Percentiles rank a stretch among this genome's conserved stretches.
Conservation (phyloP, 352 stramenopile species). For the Phytopythium aichiense region DNA sequence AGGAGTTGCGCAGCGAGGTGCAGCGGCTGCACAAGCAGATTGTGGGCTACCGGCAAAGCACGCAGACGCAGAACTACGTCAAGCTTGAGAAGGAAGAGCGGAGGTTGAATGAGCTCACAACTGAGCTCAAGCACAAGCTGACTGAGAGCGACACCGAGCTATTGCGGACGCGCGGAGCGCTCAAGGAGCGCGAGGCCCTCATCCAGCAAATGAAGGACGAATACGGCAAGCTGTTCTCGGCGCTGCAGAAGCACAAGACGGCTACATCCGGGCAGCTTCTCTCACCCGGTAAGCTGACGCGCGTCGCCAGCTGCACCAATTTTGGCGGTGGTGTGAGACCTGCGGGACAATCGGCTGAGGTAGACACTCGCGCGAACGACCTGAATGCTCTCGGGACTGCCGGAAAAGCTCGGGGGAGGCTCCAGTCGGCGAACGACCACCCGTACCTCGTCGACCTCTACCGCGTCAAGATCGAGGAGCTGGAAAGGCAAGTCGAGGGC, state of each 20-base stretch:
- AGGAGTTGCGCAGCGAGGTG: slow-evolving; percentile 34
- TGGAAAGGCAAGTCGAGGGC: slow-evolving; percentile 52
- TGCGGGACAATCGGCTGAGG: neutral
- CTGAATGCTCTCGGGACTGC: neutral
- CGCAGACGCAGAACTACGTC: slow-evolving; percentile 39
- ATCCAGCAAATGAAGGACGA: slow-evolving; percentile 64
- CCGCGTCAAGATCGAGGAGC: slow-evolving; percentile 38
- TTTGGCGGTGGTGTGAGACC: neutral
- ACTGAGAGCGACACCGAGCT: slow-evolving; percentile 44
- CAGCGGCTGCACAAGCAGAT: slow-evolving; percentile 57
- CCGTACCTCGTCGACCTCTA: slow-evolving; percentile 69
- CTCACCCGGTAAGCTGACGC: slow-evolving; percentile 18
- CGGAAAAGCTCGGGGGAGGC: neutral
- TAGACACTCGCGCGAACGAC: neutral
- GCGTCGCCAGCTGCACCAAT: slow-evolving; percentile 7
- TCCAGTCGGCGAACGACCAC: slow-evolving; percentile 27
- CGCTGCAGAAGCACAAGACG: slow-evolving; percentile 61
- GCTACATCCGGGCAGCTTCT: neutral
- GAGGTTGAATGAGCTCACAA: slow-evolving; percentile 20
- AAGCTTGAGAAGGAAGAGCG: slow-evolving; percentile 53
- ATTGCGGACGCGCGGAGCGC: slow-evolving; percentile 33
- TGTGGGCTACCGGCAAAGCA: slow-evolving; percentile 39
- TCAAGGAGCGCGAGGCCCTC: slow-evolving; percentile 52
- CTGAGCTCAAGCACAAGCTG: slow-evolving; percentile 23
- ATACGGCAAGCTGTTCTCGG: slow-evolving; percentile 67